These are phyloP conservation scores for Xylaria grammica DNA, from an alignment of 495 filamentous ascomycete species.

Conservation along the genomic window DNA sequence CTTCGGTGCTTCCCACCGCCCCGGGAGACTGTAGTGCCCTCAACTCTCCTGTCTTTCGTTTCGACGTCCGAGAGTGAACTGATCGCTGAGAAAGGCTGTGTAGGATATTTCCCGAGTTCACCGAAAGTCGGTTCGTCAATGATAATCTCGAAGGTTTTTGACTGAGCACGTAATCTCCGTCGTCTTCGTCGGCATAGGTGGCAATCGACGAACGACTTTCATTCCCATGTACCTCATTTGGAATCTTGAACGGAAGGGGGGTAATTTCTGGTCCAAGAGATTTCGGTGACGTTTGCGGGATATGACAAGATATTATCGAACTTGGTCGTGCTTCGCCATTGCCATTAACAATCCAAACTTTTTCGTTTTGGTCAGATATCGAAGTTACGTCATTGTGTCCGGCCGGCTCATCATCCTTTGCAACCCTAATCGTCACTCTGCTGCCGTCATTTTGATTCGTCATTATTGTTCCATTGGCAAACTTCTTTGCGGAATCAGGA, in stretches of 20 bases:
- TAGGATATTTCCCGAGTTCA: constrained; percentile 46
- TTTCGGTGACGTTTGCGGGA: constrained; percentile 22
- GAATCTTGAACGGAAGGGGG: constrained; percentile 66
- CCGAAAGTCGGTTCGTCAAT: constrained; percentile 53
- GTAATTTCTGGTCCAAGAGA: constrained; percentile 48
- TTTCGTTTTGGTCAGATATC: constrained; percentile 40
- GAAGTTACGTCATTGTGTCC: constrained; percentile 26
- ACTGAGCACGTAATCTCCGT: constrained; percentile 29
- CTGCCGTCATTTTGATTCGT: constrained; percentile 36
- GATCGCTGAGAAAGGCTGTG: constrained; percentile 54
- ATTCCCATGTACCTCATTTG: constrained; percentile 41
- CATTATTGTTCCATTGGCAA: constrained; percentile 40
- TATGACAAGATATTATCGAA: constrained; percentile 23
- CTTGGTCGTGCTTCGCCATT: constrained; percentile 34
- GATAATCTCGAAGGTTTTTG: constrained; percentile 36
- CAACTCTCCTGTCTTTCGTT: constrained; percentile 27
- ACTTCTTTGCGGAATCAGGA: constrained; percentile 30
- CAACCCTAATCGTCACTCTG: constrained; percentile 45
- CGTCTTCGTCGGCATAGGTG: constrained; percentile 62
- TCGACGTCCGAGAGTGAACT: constrained; percentile 18
- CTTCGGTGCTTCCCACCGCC: constrained; percentile 46
- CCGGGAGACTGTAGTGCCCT: constrained; percentile 33
- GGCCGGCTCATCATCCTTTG: constrained; percentile 40
- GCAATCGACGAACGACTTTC: constrained; percentile 65
- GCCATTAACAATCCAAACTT: constrained; percentile 37